These are phyloP conservation scores for Gossypium trilobum DNA, from an alignment of 441 rosid species.

Conservation along the genomic window DNA sequence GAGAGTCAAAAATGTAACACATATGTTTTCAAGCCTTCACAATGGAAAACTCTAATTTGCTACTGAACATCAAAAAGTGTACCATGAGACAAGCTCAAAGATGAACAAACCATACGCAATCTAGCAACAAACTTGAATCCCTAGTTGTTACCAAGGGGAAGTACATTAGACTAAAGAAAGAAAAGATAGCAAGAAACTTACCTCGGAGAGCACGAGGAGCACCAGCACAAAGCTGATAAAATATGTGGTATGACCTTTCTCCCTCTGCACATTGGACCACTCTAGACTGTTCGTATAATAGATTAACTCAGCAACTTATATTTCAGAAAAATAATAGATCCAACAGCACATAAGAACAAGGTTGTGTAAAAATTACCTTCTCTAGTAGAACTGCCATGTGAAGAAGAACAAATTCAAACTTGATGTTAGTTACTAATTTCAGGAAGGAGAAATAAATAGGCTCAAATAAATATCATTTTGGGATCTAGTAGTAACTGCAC, in stretches of 20 bases:
- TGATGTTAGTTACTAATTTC: slow-evolving; percentile 26
- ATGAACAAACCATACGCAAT: not conserved
- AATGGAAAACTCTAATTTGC: not conserved
- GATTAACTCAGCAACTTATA: slow-evolving; percentile 19
- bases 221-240: slow-evolving; percentile 98
- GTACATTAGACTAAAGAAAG: not conserved
- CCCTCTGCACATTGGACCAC: slow-evolving; percentile 94
- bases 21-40: not conserved
- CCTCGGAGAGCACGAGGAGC: slow-evolving; percentile 75
- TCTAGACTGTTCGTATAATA: slow-evolving; percentile 66
- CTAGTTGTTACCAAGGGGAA: not conserved
- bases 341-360: slow-evolving; percentile 15
- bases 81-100: not conserved
- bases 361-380: slow-evolving; percentile 50
- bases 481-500: slow-evolving; percentile 21
- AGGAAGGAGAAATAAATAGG: slow-evolving; percentile 7
- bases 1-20: not conserved
- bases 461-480: slow-evolving; percentile 7
- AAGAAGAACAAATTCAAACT: slow-evolving; percentile 23
- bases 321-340: slow-evolving; percentile 3
- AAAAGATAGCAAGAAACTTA: slow-evolving; percentile 16
- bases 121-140: not conserved
- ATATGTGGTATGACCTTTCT: slow-evolving; percentile 97
- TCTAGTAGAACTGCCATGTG: slow-evolving; percentile 80
- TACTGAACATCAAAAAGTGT: not conserved